Evolutionary conservation across 2,329 filamentous ascomycete species (phyloP), one percentile per base, ranked within the genome.

Genomic region (Talaromyces sp.): DNA sequence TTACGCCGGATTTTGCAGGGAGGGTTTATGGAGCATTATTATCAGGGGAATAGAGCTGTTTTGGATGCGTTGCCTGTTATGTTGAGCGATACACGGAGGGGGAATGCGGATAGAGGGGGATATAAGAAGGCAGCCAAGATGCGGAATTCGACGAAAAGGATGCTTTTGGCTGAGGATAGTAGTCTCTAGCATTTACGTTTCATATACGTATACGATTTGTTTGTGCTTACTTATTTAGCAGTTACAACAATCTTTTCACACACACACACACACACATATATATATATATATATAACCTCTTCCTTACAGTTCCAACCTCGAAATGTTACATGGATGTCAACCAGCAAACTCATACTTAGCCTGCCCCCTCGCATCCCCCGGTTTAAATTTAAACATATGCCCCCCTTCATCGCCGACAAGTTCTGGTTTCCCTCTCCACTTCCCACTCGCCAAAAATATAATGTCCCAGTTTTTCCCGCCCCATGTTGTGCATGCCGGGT

Each of bases 21-120:
- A 13, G 85, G 85, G 0, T 86, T 88, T 63, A 70, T 84, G 46
- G 78, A 78, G 53, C 85, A 88, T 72, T 87, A 86, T 67, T 76
- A 70, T 54, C 79, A 84, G 66, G 75, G 78, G 45, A 87, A 87
- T 65, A 77, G 80, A 60, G 80, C 83, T 17, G 80, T 88, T 5
- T 80, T 85, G 61, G 79, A 86, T 53, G 81, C 76, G 64, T 69
- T 87, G 58, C 84, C 84, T 17, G 70, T 77, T 33, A 72, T 77
- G 65, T 68, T 76, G 63, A 69, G 68, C 6, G 64, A 65, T 61
- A 25, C 63, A 2, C 58, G 65, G 1, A 57, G 66, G 1, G 52
- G 64, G 3, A 7, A 21, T 11, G 17, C 36, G 28, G 70, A 73
- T 53, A 68, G 70, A 7, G 58, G 60, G 6, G 57, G 64, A 7